Evolutionary conservation across 1,139 yeast genomes (phyloP), one percentile per base, ranked within the genome.

Genomic region (Magnusiomyces tetraspermus): DNA sequence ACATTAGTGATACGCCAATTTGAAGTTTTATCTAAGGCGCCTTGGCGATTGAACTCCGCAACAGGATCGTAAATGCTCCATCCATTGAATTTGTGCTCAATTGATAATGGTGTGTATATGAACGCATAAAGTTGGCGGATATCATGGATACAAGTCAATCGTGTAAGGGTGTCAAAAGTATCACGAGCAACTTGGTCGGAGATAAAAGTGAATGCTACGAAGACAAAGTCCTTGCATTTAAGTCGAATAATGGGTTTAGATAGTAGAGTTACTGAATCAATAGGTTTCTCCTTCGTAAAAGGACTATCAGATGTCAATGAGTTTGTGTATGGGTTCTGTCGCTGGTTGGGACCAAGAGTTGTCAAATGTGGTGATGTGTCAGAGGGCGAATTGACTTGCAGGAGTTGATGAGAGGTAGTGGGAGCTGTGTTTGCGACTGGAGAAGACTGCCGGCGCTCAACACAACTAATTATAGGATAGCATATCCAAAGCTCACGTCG

Each of bases 221-320:
- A 85, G n/a, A 92, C 84, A 67, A 88, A 92, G 66, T 92, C 97
- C 58, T 88, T 82, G 63, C 97, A 87, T 46, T 82, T 78, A 15
- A 92, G 67, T 48, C 95, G 77, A 49, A 92, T 72, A 57, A 47
- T 49, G 30, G 46, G 53, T 38, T 52, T 24, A 43, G 42, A 38
- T 6, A 38, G 24, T 3, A 38, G 24, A n/a, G 17, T 67, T 4
- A 15, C 24, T 5, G 42, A 15, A 19, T 38, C 42, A 21, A 21
- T 3, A 19, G 23, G 42, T 6, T 38, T 8, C 3, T 38, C 42
- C 17, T 17, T 19, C 11, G 42, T 5, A 5, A 19, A 5, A 5
- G 42, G 21, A 4, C 21, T 38, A 13, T 33, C 17, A 33, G n/a
- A 6, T 15, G 45, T 22, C 17, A 22, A 22, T 13, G 26, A 15